phyloP scores from a whole-genome alignment of 345 rosid genomes.

The Sisymbrium altissimum region DNA sequence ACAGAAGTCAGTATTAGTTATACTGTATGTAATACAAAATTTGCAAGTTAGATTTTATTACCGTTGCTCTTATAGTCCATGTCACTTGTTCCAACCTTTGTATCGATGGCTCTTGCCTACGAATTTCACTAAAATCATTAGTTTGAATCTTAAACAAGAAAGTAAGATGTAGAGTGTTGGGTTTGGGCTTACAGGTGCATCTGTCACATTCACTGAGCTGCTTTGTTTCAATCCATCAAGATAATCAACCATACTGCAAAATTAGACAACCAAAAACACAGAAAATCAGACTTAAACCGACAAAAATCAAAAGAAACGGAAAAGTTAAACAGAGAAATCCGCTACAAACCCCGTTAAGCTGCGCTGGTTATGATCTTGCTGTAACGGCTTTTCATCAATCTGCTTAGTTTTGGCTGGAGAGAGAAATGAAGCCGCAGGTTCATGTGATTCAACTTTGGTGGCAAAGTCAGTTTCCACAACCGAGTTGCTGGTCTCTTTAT shows the following conservation, averaged over 20 bases:
- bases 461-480: constrained; percentile 25
- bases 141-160: not conserved
- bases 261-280: not conserved
- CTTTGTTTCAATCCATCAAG: constrained; percentile 39
- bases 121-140: not conserved
- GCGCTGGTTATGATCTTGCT: constrained; percentile 5
- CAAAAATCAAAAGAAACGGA: not conserved
- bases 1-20: not conserved
- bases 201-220: constrained; percentile 18
- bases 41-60: constrained; percentile 11
- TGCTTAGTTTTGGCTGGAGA: constrained; percentile 29
- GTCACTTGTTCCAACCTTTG: constrained; percentile 32
- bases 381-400: constrained; percentile 25
- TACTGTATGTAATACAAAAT: not conserved
- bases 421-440: constrained; percentile 24
- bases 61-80: constrained; percentile 42
- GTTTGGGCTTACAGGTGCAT: constrained; percentile 18
- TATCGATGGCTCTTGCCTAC: constrained; percentile 23
- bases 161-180: not conserved
- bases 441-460: constrained; percentile 13
- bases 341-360: constrained; percentile 1
- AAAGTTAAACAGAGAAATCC: constrained; percentile 17
- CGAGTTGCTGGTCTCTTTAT: constrained; percentile 19
- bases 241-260: constrained; percentile 11
- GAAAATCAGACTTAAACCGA: not conserved